Evolutionary conservation across 2,329 filamentous ascomycete genomes (phyloP).

Genomic region (Aspergillus sp.): DNA sequence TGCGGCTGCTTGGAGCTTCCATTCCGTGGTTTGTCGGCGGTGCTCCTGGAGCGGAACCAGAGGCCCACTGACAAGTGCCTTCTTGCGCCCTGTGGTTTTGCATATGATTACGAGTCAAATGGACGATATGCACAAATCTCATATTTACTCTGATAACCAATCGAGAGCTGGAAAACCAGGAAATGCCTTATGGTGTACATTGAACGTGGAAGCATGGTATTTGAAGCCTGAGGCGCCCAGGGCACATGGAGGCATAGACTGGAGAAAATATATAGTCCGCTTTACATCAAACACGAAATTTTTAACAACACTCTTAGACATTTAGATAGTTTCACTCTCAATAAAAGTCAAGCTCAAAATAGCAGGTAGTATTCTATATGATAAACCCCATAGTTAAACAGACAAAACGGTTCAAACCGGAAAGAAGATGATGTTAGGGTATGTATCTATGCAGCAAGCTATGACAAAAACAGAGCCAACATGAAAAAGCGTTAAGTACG

Average conservation of each 20-base stretch:
- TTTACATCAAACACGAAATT: neutral
- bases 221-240: neutral
- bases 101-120: neutral
- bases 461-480: slow-evolving; percentile 1
- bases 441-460: slow-evolving; percentile 6
- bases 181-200: neutral
- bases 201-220: neutral
- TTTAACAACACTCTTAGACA: neutral
- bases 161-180: neutral
- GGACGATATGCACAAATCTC: neutral
- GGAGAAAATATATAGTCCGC: too few relatives aligned
- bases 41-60: slow-evolving; percentile 3
- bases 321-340: neutral
- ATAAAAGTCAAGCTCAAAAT: neutral
- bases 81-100: neutral
- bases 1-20: neutral
- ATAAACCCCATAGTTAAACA: neutral
- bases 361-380: neutral
- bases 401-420: neutral
- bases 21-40: slow-evolving; percentile 3
- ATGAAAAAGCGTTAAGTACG: neutral
- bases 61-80: neutral
- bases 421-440: neutral
- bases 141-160: neutral
- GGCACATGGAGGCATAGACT: too few relatives aligned